Base-by-base conservation (phyloP, 129 eudicot genomes). In the Lactuca sativa region DNA sequence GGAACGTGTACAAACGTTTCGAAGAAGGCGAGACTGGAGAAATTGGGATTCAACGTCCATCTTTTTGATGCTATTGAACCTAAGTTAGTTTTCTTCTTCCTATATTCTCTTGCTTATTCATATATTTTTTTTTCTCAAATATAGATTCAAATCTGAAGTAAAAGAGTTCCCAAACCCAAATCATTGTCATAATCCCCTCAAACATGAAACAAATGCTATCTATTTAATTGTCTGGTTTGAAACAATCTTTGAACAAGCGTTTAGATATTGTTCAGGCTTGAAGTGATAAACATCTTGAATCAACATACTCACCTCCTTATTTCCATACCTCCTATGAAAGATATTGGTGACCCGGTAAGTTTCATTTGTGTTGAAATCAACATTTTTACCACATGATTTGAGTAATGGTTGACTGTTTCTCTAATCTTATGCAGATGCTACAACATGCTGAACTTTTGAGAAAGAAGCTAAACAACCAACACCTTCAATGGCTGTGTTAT, bases 331-430 rank as follows among this genome's bases (percentile, higher is more conserved):
- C 86, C 98, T 49, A 69, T 70, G 72, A 74, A 68, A 56, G 85
- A 77, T 66, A 69, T 83, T 53, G 98, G 98, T 66, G 96, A 92
- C 75, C 98, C 84, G 78, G 98, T 89, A 92, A 76, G 38, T 49
- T 60, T 64, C 53, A 51, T 16, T n/a, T 15, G 21, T 38, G 74
- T 68, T 69, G 37, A 76, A 25, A 37, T 0, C 54, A 4, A 44
- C 54, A 37, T 32, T 4, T 44, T 53, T 66, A 36, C 49, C 15
- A 3, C 31, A 55, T 54, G 69, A 15, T 51, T 48, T 71, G 55
- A 25, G 5, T 11, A 10, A 47, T 75, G 32, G 36, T 30, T 62
- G 2, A 44, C 12, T 7, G 49, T 41, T 44, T 53, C 60, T 31
- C 5, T 25, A 25, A 25, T 61, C 32, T 67, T 18, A 25, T 72